Base-by-base conservation (phyloP, 371 early-diverging fungal genomes). In the Syncephalastrum racemosum region DNA sequence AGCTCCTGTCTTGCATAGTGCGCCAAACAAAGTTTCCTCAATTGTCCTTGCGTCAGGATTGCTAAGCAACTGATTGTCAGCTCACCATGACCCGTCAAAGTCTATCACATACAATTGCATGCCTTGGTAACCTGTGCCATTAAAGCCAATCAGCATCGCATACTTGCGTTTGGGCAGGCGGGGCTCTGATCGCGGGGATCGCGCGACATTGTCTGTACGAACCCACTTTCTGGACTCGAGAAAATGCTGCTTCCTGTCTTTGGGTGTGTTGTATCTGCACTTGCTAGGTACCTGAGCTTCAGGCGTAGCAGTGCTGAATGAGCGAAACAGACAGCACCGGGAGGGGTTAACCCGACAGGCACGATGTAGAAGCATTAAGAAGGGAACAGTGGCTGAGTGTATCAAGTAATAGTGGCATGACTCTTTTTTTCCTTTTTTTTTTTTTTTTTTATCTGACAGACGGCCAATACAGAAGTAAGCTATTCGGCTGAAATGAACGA, bases 91-190 rank as follows among this genome's bases (percentile, higher is more conserved):
- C 4, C 98, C 98, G 59, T 90, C 90, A 66, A 91, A 99, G 4
- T 95, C 93, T 68, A 97, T 73, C 46, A 97, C 80, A 66, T 86
- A 90, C 89, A 94, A 77, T 70, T 98, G 97, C 95, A 97, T 93
- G 31, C 99, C 99, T 59, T 90, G 86, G 77, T 94, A 99, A 0
- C 92, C 95, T n/a, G 95, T 92, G 4, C 99, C 99, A 59, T 91
- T 91, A 67, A 91, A 99, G 4, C 95, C 93, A 68, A 97, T 73
- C 48, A 97, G 64, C 12, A 97, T 66, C 0, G 95, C 97, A 3
- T 94, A 90, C 58, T 92, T 91, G 47, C 85, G 82, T 71, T 99
- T 99, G 16, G 96, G 94, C 23, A 80, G 50, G 18, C 90, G 83
- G 27, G 67, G 63, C 23, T 68, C 77, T 7, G 36, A 22, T 19